Evolutionary conservation across 495 filamentous ascomycete genomes (phyloP).

Genomic region (Penicillium pulvis): DNA sequence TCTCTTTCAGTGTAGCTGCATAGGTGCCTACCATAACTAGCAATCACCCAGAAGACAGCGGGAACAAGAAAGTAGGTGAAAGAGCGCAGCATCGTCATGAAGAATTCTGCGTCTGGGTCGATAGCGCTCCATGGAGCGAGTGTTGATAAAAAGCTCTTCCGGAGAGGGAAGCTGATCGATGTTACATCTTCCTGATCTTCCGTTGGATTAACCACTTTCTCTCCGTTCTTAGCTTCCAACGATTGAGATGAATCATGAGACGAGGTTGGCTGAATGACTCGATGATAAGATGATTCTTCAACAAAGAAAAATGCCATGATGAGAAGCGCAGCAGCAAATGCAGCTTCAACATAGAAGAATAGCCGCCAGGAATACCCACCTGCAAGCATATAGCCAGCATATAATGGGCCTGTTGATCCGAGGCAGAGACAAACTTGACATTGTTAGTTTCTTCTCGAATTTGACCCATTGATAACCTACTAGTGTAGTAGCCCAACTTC

Average conservation of each 20-base stretch:
- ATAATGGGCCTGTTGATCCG: constrained; percentile 59
- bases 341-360: constrained; percentile 66
- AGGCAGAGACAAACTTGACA: constrained; percentile 58
- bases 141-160: constrained; percentile 47
- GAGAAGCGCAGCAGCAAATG: constrained; percentile 56
- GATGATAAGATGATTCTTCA: constrained; percentile 62
- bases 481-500: constrained; percentile 60
- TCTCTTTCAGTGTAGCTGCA: no score
- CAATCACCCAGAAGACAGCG: constrained; percentile 61
- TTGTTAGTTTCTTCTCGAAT: constrained; percentile 6
- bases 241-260: background rate
- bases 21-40: constrained; percentile 35
- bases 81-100: constrained; percentile 50
- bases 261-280: constrained; percentile 21
- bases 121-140: constrained; percentile 43
- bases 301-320: constrained; percentile 63
- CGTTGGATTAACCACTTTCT: constrained; percentile 2
- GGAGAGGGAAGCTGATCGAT: constrained; percentile 16
- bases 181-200: constrained; percentile 13
- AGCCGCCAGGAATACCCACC: constrained; percentile 64
- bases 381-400: constrained; percentile 64
- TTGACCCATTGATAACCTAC: constrained; percentile 24
- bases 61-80: constrained; percentile 59
- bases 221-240: background rate
- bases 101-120: constrained; percentile 46